Percentiles rank a stretch among this genome's conserved stretches.
phyloP scores from a whole-genome alignment of 495 filamentous ascomycete genomes.

The Saxophila tyrrhenica region DNA sequence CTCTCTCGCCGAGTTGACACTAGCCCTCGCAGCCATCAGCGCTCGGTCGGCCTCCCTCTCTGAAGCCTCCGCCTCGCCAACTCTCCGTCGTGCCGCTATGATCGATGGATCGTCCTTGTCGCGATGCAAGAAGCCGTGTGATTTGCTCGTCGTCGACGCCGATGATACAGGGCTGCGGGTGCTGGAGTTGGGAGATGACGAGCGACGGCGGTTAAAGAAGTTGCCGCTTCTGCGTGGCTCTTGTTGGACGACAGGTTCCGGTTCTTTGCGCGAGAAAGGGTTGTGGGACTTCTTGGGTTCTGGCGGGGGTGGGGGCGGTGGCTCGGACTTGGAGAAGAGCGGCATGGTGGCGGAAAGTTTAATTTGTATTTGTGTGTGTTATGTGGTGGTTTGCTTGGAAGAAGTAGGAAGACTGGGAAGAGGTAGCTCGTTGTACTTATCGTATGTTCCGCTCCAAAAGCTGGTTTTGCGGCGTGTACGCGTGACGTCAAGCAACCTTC shows the following conservation, averaged over 20 bases:
- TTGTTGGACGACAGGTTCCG: background rate
- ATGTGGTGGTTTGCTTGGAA: background rate
- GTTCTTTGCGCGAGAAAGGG: background rate
- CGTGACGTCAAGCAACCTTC: background rate
- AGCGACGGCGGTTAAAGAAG: constrained; percentile 1
- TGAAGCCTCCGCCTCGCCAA: background rate
- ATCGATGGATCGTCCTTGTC: background rate
- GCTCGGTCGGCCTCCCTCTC: background rate
- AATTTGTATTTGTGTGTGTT: background rate
- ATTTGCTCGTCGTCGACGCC: background rate
- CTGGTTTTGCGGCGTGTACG: background rate
- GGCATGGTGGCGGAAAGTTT: background rate
- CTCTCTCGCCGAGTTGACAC: background rate
- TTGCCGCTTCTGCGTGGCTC: background rate
- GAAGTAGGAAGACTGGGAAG: background rate
- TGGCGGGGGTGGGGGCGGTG: background rate
- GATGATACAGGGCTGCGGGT: background rate
- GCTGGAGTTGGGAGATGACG: background rate
- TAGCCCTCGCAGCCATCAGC: background rate
- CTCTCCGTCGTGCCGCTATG: background rate
- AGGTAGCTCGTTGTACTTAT: background rate
- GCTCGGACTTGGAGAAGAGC: background rate
- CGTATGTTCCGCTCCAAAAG: background rate
- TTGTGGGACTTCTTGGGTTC: background rate
- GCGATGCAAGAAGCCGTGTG: background rate